Evolutionary conservation across 345 rosid species (phyloP).

Genomic region (Eutrema japonicum): DNA sequence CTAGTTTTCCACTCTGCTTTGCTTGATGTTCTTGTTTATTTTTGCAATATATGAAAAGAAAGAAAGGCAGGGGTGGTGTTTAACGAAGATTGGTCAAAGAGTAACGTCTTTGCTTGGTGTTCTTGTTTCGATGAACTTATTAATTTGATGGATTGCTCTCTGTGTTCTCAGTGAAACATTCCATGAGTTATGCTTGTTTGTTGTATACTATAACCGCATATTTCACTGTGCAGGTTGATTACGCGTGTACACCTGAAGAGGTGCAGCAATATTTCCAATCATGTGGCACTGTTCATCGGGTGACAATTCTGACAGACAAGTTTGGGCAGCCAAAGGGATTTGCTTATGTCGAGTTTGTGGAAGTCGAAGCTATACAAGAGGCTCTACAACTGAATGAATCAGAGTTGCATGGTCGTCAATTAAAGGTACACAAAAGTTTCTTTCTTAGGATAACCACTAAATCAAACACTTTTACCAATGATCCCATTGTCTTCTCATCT

Average conservation of each 20-base stretch:
- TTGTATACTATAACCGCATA: background rate
- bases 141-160: conserved; percentile 18
- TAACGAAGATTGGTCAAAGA: conserved; percentile 18
- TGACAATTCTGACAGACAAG: conserved; percentile 91
- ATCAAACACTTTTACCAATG: background rate
- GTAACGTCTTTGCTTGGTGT: conserved; percentile 8
- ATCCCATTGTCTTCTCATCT: background rate
- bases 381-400: conserved; percentile 84
- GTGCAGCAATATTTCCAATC: conserved; percentile 98
- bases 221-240: conserved; percentile 70
- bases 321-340: conserved; percentile 97
- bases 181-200: conserved; percentile 10
- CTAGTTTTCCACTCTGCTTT: conserved; percentile 29
- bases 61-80: background rate
- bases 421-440: conserved; percentile 58
- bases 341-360: conserved; percentile 94
- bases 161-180: conserved; percentile 2
- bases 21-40: conserved; percentile 20
- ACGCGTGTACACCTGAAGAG: conserved; percentile 97
- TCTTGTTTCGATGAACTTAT: conserved; percentile 20
- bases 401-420: conserved; percentile 93
- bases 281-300: conserved; percentile 94
- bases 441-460: background rate
- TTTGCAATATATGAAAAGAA: conserved; percentile 7
- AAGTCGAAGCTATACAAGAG: conserved; percentile 83